A percentile compares a stretch with the other conserved stretches of the same genome.
Conservation (phyloP, 1,284 basidiomycete genomes). For the Cryptococcus wingfieldii region DNA sequence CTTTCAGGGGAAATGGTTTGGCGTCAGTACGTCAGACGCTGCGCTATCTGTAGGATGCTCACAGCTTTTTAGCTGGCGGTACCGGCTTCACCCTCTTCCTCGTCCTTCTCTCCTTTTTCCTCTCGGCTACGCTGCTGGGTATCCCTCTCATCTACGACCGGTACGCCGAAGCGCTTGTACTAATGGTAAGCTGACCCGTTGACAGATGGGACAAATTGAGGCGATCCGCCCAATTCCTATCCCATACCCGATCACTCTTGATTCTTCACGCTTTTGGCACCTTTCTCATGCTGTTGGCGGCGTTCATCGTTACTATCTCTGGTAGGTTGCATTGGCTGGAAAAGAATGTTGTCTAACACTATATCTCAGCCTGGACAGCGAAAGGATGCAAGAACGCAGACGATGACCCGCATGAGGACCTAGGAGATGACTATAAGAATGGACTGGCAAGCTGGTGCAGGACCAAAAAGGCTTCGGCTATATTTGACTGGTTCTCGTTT, state of each 20-base stretch:
- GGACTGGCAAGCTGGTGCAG: slow-evolving; percentile 74
- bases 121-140: slow-evolving; percentile 65
- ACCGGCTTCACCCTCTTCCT: slow-evolving; percentile 80
- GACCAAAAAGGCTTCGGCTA: slow-evolving; percentile 78
- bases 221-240: slow-evolving; percentile 69
- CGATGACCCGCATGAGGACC: slow-evolving; percentile 65
- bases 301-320: slow-evolving; percentile 53
- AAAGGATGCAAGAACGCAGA: slow-evolving; percentile 73
- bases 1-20: slow-evolving; percentile 81
- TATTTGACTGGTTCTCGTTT: slow-evolving; percentile 68
- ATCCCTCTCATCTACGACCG: slow-evolving; percentile 80
- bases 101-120: slow-evolving; percentile 65
- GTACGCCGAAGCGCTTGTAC: slow-evolving; percentile 34
- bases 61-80: slow-evolving; percentile 62
- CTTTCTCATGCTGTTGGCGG: slow-evolving; percentile 63
- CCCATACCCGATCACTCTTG: slow-evolving; percentile 72
- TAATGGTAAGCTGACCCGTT: background rate
- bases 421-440: slow-evolving; percentile 65
- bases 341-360: background rate
- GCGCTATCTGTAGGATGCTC: background rate
- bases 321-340: slow-evolving; percentile 14
- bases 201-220: slow-evolving; percentile 61
- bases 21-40: slow-evolving; percentile 65
- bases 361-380: slow-evolving; percentile 19
- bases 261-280: slow-evolving; percentile 69